Conservation (phyloP, 805 yeast species). For the Komagataella pseudopastoris region DNA sequence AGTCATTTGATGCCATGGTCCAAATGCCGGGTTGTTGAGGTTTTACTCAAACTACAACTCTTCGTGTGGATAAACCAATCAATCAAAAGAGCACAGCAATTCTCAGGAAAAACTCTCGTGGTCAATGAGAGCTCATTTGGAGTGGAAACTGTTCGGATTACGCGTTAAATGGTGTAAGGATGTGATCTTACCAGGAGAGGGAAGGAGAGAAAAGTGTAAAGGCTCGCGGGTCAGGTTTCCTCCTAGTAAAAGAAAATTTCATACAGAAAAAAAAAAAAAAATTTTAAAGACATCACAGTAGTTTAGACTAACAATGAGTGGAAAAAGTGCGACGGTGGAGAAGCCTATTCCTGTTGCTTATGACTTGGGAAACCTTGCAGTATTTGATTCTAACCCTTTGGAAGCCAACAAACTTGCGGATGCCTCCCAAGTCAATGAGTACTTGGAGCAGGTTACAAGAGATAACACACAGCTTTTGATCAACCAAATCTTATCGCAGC, state of each 20-base stretch:
- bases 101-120: background rate
- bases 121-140: background rate
- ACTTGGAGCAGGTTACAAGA: slow-evolving; percentile 57
- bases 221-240: background rate
- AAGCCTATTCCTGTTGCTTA: slow-evolving; percentile 81
- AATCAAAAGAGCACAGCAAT: background rate
- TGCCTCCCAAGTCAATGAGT: slow-evolving; percentile 42
- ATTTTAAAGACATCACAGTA: background rate
- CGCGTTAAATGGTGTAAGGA: background rate
- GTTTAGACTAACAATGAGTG: slow-evolving; percentile 1
- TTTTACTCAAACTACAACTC: background rate
- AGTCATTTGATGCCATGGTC: background rate
- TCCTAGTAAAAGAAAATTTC: background rate
- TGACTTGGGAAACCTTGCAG: slow-evolving; percentile 85
- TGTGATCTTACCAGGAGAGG: background rate
- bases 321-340: slow-evolving; percentile 75
- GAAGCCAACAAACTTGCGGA: slow-evolving; percentile 46
- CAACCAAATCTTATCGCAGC: slow-evolving; percentile 82
- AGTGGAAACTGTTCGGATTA: background rate
- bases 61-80: background rate
- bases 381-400: slow-evolving; percentile 81
- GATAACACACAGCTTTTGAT: slow-evolving; percentile 87
- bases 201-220: background rate
- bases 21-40: background rate
- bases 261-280: background rate